A percentile compares a stretch with the other conserved stretches of the same genome.
Conservation (phyloP, 2,329 filamentous ascomycete genomes). For the Aureobasidium sp. region DNA sequence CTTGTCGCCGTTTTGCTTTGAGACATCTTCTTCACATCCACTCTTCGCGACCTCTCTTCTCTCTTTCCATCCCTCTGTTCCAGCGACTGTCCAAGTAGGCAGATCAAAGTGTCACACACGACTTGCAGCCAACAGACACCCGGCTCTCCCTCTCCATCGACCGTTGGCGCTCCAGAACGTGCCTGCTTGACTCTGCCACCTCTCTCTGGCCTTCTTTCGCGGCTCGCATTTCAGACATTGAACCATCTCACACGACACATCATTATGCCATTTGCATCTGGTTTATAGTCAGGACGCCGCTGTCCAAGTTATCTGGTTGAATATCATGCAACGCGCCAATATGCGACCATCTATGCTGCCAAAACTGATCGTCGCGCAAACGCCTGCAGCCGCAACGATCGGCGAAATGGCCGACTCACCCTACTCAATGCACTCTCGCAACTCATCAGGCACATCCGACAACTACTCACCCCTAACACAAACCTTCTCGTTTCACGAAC, state of each 20-base stretch:
- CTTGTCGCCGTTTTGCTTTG: conserved; percentile 10
- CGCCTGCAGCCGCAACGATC: conserved; percentile 26
- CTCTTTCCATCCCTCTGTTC: background rate
- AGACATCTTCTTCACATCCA: conserved; percentile 13
- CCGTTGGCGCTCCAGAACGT: background rate
- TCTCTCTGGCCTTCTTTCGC: background rate
- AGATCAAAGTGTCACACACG: background rate
- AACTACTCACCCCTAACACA: conserved; percentile 64
- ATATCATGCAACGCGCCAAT: conserved; percentile 15
- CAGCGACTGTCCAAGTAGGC: background rate
- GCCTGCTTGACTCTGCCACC: background rate
- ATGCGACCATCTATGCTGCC: conserved; percentile 34
- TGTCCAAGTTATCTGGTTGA: background rate
- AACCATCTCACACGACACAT: background rate
- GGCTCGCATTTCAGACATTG: background rate
- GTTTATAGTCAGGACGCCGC: conserved; percentile 15
- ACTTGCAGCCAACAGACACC: conserved; percentile 1
- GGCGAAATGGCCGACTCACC: conserved; percentile 19
- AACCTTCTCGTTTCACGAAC: conserved; percentile 57
- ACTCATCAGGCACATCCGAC: conserved; percentile 47
- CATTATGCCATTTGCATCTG: conserved; percentile 8
- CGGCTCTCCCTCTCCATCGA: background rate
- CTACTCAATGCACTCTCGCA: conserved; percentile 28
- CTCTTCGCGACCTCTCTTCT: background rate
- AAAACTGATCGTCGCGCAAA: conserved; percentile 29